Evolutionary conservation across 1,284 basidiomycete species (phyloP), one percentile per base, ranked within the genome.

Genomic region (Fistulina hepatica): DNA sequence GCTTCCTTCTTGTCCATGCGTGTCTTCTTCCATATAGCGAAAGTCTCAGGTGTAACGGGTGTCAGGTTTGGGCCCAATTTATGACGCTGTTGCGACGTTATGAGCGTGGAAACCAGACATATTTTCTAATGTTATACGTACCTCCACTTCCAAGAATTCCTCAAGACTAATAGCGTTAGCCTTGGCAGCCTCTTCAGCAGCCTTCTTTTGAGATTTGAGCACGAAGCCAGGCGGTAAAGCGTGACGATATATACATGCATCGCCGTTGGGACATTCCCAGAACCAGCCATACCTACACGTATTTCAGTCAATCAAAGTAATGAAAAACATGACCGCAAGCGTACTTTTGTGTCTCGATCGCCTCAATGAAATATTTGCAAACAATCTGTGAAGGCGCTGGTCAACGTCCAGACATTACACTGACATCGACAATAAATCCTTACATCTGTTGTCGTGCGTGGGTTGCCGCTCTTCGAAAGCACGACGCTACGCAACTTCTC

Each of bases 131-230:
- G 25, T 9, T 15, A 15, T 33, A 52, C 69, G 45, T 52, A 91
- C 91, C 74, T 97, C 92, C 35, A 89, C 88, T 65, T 99, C 94
- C 42, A 99, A 60, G 67, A 99, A 99, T 50, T 98, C 95, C 58
- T 98, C 94, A 37, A 98, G 54, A 44, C 85, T 91, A 55, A 99
- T 97, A 37, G 73, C 68, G 49, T 91, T 86, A 31, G 84, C 85
- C 60, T 92, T 93, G 24, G 83, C 84, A 1, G 85, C 84, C 15
- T 88, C 86, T 24, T 82, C 85, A 24, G 73, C 63, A 1, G 85
- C 84, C 57, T 92, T 92, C 62, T 73, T 82, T 59, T 95, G 86
- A 4, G 89, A 85, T 59, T 88, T 94, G 50, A 97, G 75, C 16
- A 95, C 82, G 58, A 95, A 97, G 5, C 94, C 94, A 21, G 94